Base-by-base conservation (phyloP, 177 flowering plant genomes). In the Vitis hybrid region DNA sequence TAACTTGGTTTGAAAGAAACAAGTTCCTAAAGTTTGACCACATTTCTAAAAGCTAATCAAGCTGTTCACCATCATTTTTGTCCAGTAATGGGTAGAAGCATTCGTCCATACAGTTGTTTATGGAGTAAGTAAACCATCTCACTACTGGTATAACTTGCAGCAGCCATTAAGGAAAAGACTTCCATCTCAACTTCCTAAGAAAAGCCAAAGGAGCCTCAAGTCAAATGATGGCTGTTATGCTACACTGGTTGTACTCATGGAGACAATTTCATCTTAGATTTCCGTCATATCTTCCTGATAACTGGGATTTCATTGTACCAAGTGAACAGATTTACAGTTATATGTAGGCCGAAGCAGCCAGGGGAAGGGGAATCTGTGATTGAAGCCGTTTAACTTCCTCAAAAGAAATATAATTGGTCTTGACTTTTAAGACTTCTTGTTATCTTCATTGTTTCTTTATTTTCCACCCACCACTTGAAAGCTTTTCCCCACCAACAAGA, bases 401-500 rank as follows among this genome's bases (percentile, higher is more conserved):
- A 50, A 50, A 64, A 15, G 12, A 50, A 10, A 10, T 18, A 7
- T 39, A 39, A 39, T 39, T 39, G 45, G 45, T 39, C 45, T 39
- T 39, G 45, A 39, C 45, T 39, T 39, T 39, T 39, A 39, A 39
- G 45, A 7, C 6, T 39, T 39, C 7, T 7, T 39, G 45, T 39
- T 39, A 39, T 39, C 18, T 64, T 64, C 3, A 11, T 39, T 56
- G 3, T 49, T 16, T 45, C 70, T 65, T 59, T 2, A 26, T 22
- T 19, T 61, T 52, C 31, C 59, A 74, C 71, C 72, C 48, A 45
- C 55, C 72, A 70, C 70, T 65, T 22, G 63, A 18, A 54, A 54
- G 16, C 51, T 62, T 62, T 39, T 2, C 50, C 68, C 34, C 16
- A 26, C 53, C 67, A 71, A 71, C n/a, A 45, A 22, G 55, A 71